Conservation (phyloP, 2,329 filamentous ascomycete genomes). For the Talaromyces sp. region DNA sequence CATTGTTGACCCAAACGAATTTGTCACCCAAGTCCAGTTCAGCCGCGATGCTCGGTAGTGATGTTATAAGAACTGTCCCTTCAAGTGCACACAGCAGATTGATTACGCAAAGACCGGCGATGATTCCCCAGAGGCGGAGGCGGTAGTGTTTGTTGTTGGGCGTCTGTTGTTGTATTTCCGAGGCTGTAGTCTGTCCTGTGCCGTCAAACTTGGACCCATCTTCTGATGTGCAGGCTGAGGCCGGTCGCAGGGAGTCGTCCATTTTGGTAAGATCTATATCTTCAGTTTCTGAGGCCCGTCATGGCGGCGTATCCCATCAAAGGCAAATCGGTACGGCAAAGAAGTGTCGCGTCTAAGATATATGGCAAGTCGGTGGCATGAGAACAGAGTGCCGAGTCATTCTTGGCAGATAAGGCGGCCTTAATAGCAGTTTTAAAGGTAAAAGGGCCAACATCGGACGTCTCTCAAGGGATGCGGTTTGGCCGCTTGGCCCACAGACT, state of each 20-base stretch:
- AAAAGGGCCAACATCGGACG: not conserved
- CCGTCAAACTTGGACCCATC: not conserved
- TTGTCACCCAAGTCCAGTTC: constrained; percentile 25
- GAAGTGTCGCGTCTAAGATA: not conserved
- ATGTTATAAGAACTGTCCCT: constrained; percentile 36
- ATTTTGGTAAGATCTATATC: not conserved
- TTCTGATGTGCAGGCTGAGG: not conserved
- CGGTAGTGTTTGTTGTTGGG: not conserved
- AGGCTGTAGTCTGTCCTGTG: not conserved
- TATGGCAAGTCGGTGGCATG: not conserved
- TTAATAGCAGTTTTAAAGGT: not conserved
- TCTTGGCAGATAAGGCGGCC: not conserved
- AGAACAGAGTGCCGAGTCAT: not conserved
- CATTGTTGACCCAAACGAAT: constrained; percentile 34
- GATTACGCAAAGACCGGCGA: constrained; percentile 21
- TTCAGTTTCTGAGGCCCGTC: not conserved
- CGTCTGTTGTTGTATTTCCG: not conserved
- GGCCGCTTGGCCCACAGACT: not conserved
- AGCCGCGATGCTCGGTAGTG: constrained; percentile 33
- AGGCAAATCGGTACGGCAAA: not conserved
- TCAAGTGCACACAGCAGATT: constrained; percentile 32
- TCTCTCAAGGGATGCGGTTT: not conserved
- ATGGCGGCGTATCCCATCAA: not conserved
- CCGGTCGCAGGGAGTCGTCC: not conserved
- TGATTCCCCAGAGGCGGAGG: constrained; percentile 14